A percentile compares a stretch with the other conserved stretches of the same genome.
Conservation (phyloP, 352 stramenopile genomes). For the Phytophthora pseudosyringae region DNA sequence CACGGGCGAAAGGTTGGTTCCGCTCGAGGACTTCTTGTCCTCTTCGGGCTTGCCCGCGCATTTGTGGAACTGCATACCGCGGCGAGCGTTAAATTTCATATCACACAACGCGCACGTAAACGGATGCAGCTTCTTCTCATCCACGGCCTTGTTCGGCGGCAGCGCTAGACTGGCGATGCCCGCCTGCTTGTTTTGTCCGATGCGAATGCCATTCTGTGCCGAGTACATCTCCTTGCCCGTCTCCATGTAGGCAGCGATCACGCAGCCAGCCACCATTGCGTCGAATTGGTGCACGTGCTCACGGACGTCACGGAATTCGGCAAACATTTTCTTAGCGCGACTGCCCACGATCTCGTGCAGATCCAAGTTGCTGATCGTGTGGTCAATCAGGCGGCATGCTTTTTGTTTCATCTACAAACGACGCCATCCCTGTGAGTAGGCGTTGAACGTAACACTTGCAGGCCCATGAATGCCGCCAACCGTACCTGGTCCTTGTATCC, state of each 20-base stretch:
- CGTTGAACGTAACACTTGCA: slow-evolving; percentile 17
- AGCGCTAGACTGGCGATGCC: slow-evolving; percentile 55
- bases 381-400: slow-evolving; percentile 85
- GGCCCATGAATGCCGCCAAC: slow-evolving; percentile 11
- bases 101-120: slow-evolving; percentile 83
- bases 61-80: slow-evolving; percentile 88
- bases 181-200: slow-evolving; percentile 61
- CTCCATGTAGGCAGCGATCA: slow-evolving; percentile 88
- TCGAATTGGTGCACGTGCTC: slow-evolving; percentile 97
- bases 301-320: slow-evolving; percentile 95
- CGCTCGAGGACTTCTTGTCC: slow-evolving; percentile 36
- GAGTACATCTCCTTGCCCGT: slow-evolving; percentile 89
- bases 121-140: slow-evolving; percentile 89
- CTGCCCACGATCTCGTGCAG: slow-evolving; percentile 96
- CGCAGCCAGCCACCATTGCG: slow-evolving; percentile 88
- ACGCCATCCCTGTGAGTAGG: slow-evolving; percentile 28
- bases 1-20: slow-evolving; percentile 61
- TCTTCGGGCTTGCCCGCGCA: slow-evolving; percentile 62
- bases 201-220: slow-evolving; percentile 80
- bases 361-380: slow-evolving; percentile 95
- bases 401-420: slow-evolving; percentile 93
- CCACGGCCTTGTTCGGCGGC: slow-evolving; percentile 77
- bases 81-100: slow-evolving; percentile 88
- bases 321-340: slow-evolving; percentile 96
- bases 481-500: slow-evolving; percentile 97